These are phyloP conservation scores for Nothopassalora personata DNA, from an alignment of 2,329 filamentous ascomycete species.

Conservation along the genomic window DNA sequence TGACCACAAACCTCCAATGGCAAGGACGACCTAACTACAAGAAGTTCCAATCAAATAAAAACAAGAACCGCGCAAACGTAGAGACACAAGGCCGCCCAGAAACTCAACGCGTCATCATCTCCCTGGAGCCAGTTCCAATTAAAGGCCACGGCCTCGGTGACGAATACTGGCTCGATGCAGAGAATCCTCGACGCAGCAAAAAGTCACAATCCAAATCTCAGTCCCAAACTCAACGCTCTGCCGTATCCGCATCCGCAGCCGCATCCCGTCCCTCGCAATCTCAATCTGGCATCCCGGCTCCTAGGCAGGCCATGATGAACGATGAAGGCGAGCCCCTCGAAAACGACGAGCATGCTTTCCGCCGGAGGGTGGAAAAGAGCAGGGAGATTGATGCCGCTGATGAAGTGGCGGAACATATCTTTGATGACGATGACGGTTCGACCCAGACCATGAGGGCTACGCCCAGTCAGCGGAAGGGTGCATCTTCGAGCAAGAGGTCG, in stretches of 20 bases:
- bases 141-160: constrained; percentile 71
- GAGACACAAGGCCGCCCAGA: constrained; percentile 25
- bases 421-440: constrained; percentile 13
- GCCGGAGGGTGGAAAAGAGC: constrained; percentile 26
- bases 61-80: constrained; percentile 36
- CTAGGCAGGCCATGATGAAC: constrained; percentile 3
- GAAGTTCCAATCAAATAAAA: constrained; percentile 57
- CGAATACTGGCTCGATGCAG: constrained; percentile 65
- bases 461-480: constrained; percentile 19
- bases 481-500: constrained; percentile 25
- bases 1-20: constrained; percentile 62
- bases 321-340: constrained; percentile 19
- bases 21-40: constrained; percentile 97
- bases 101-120: constrained; percentile 59
- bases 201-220: constrained; percentile 20
- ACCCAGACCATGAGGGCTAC: constrained; percentile 19
- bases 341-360: constrained; percentile 25
- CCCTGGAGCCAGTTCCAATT: constrained; percentile 63
- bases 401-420: constrained; percentile 9
- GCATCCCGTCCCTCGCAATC: constrained; percentile 3
- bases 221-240: constrained; percentile 13
- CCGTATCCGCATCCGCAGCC: neutral
- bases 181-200: constrained; percentile 4
- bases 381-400: constrained; percentile 27
- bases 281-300: neutral